Base-by-base conservation (phyloP, 1,284 basidiomycete genomes). In the Ustilago curta region DNA sequence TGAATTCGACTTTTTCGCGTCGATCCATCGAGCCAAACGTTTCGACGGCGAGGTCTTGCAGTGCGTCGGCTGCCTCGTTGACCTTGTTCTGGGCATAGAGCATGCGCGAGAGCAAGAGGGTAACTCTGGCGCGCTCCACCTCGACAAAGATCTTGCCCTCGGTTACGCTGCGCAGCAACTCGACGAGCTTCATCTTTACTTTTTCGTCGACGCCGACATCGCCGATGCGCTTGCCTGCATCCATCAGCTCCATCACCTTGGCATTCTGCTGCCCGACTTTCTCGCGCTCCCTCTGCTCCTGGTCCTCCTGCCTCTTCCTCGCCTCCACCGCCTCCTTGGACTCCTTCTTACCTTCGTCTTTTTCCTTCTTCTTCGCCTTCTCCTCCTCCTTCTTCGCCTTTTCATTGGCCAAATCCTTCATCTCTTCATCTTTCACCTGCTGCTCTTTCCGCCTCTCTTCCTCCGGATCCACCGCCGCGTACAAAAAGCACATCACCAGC, bases 81-180 rank as follows among this genome's bases (percentile, higher is more conserved):
- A 83, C 65, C 18, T 84, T 78, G 44, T 75, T 75, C 35, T 78
- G 52, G 4, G 65, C 25, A 37, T 78, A 77, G 18, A 84, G 79
- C 70, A 84, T 79, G 25, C 75, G 59, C 23, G 78, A 79, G 43
- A 81, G 65, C 42, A 82, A 58, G 4, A 78, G 67, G 0, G 80
- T 83, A 56, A 98, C 92, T 29, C 97, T 91, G 8, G 97, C 97
- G 73, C 97, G 90, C 37, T 94, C 95, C 4, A 97, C 95, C 88
- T 99, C 97, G 59, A 99, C 88, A 88, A 96, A 98, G 79, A 99
- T 95, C 94, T 98, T 99, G 65, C 96, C 96, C 87, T 98, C 96
- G 0, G 96, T 97, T 35, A 99, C 93, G 53, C 90, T 89, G 81
- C 97, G 89, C 76, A 99, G 85, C 3, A 94, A 95, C 86, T 96